phyloP scores from a whole-genome alignment of 495 filamentous ascomycete genomes.

The Penicillium argentinense region DNA sequence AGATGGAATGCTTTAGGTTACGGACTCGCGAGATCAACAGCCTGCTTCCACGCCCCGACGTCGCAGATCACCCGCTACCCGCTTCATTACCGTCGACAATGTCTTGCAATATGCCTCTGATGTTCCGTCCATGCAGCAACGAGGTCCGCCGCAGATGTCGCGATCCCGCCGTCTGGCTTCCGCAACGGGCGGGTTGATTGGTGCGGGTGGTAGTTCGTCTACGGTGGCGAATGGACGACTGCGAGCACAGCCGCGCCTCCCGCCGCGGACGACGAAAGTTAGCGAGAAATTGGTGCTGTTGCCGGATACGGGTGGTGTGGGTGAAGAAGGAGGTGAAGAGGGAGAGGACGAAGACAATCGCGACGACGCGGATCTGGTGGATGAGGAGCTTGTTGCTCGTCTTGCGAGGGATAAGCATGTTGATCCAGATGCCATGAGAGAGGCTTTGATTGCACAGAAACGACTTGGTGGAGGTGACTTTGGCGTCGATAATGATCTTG shows the following conservation, averaged over 20 bases:
- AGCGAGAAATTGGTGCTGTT: slow-evolving; percentile 95
- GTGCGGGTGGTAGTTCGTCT: slow-evolving; percentile 14
- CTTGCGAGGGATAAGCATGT: slow-evolving; percentile 37
- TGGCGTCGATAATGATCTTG: slow-evolving; percentile 59
- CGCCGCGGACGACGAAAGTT: slow-evolving; percentile 84
- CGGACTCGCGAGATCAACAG: slow-evolving; percentile 58
- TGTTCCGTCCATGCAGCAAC: slow-evolving; percentile 90
- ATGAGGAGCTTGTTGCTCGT: slow-evolving; percentile 44
- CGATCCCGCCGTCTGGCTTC: slow-evolving; percentile 51
- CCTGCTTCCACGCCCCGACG: slow-evolving; percentile 32
- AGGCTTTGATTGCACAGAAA: slow-evolving; percentile 37
- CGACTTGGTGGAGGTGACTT: slow-evolving; percentile 48
- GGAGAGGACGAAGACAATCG: slow-evolving; percentile 20
- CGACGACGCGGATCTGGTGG: slow-evolving; percentile 45
- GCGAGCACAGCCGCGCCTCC: slow-evolving; percentile 70
- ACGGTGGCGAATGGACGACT: slow-evolving; percentile 37
- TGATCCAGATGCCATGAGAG: slow-evolving; percentile 40
- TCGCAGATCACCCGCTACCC: slow-evolving; percentile 55
- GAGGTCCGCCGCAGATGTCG: slow-evolving; percentile 62
- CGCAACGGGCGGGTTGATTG: slow-evolving; percentile 35
- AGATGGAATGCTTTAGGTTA: too few relatives aligned
- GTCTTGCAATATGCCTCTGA: slow-evolving; percentile 92
- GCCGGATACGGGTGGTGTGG: slow-evolving; percentile 67
- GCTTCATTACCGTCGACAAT: slow-evolving; percentile 93
- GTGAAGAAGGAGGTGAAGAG: slow-evolving; percentile 22